These are phyloP conservation scores for Skeletonema menzelii DNA, from an alignment of 108 stramenopile species.

Conservation along the genomic window DNA sequence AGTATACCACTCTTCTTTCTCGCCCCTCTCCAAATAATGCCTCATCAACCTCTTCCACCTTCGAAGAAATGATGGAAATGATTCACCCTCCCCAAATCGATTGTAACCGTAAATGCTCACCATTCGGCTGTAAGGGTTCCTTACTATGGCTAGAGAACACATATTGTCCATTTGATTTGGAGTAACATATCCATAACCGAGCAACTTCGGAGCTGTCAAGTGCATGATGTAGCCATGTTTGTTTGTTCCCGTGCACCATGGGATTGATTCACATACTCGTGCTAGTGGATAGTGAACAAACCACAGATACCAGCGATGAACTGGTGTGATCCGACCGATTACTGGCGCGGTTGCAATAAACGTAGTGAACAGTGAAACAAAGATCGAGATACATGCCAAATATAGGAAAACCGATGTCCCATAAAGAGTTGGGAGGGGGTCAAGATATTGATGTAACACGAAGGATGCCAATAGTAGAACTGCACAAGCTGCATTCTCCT, in stretches of 20 bases:
- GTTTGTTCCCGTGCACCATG: slow-evolving; percentile 62
- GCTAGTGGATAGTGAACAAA: slow-evolving; percentile 54
- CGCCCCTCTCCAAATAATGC: slow-evolving; percentile 50
- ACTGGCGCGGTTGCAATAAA: slow-evolving; percentile 61
- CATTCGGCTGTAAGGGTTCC: slow-evolving; percentile 72
- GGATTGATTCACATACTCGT: slow-evolving; percentile 44
- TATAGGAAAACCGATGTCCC: background rate
- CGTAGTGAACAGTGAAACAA: slow-evolving; percentile 46
- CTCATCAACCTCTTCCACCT: slow-evolving; percentile 50
- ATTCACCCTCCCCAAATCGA: slow-evolving; percentile 51
- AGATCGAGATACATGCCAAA: slow-evolving; percentile 9
- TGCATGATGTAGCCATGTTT: slow-evolving; percentile 66
- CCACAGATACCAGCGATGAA: slow-evolving; percentile 56
- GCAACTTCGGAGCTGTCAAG: slow-evolving; percentile 53
- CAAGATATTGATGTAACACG: background rate
- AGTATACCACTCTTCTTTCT: slow-evolving; percentile 68
- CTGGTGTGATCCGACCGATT: slow-evolving; percentile 40
- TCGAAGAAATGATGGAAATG: slow-evolving; percentile 50
- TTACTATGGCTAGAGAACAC: slow-evolving; percentile 56
- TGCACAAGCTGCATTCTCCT: slow-evolving; percentile 30
- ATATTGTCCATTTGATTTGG: slow-evolving; percentile 47
- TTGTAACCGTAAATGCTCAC: slow-evolving; percentile 69
- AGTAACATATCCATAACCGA: slow-evolving; percentile 56
- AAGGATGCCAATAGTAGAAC: slow-evolving; percentile 1
- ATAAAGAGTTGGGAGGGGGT: background rate